A percentile compares a stretch with the other conserved stretches of the same genome.
phyloP scores from a whole-genome alignment of 345 rosid genomes.

The Gynandropsis gynandra region DNA sequence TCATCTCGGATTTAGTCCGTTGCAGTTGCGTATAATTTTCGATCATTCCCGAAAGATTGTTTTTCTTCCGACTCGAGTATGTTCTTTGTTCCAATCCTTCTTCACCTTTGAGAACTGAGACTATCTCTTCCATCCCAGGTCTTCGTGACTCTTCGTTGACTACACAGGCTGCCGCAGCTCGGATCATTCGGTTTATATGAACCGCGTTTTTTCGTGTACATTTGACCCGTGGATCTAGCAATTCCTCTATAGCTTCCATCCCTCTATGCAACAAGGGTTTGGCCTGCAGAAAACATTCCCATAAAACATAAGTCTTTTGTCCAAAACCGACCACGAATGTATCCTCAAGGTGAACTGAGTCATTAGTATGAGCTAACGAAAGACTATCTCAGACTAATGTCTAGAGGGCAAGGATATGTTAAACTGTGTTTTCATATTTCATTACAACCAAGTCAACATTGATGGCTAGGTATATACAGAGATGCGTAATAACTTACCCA shows the following conservation, averaged over 20 bases:
- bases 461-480: constrained; percentile 10
- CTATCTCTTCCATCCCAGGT: constrained; percentile 49
- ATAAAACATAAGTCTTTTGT: too few species aligned
- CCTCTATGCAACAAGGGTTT: constrained; percentile 68
- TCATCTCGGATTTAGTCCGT: constrained; percentile 68
- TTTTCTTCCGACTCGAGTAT: constrained; percentile 32
- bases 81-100: constrained; percentile 28
- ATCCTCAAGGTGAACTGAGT: too few species aligned
- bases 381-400: too few species aligned
- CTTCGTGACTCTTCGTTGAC: constrained; percentile 64
- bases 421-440: too few species aligned
- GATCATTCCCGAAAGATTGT: constrained; percentile 48
- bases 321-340: too few species aligned
- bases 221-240: constrained; percentile 57
- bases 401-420: too few species aligned
- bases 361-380: too few species aligned
- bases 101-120: constrained; percentile 54
- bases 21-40: constrained; percentile 62
- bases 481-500: constrained; percentile 57
- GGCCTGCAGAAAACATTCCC: constrained; percentile 38
- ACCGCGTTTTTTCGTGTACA: constrained; percentile 31
- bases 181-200: constrained; percentile 52
- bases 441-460: constrained; percentile 28
- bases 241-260: constrained; percentile 49
- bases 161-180: constrained; percentile 71